A percentile compares a stretch with the other conserved stretches of the same genome.
phyloP scores from a whole-genome alignment of 2,329 filamentous ascomycete genomes.

The Cladosporium austrohemisphaericum region DNA sequence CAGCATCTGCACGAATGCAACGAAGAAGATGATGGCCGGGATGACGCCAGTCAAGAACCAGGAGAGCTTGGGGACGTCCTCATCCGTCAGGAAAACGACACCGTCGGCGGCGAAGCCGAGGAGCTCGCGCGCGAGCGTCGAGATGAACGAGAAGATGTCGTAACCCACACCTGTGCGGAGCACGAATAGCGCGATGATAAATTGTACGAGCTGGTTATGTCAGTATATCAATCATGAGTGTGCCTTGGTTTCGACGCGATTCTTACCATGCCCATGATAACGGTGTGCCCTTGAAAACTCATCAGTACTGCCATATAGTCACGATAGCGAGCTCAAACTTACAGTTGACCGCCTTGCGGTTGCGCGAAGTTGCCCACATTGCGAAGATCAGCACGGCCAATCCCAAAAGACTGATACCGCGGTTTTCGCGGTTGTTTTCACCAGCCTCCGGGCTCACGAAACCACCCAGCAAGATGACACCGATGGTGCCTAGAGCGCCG shows the following conservation, averaged over 20 bases:
- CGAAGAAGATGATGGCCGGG: slow-evolving; percentile 96
- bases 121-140: slow-evolving; percentile 66
- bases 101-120: slow-evolving; percentile 73
- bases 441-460: slow-evolving; percentile 71
- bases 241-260: neutral
- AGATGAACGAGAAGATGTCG: slow-evolving; percentile 90
- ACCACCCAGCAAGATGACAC: slow-evolving; percentile 71
- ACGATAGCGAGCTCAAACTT: neutral
- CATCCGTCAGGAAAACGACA: slow-evolving; percentile 65
- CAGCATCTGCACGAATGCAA: slow-evolving; percentile 81
- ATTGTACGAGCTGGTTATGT: slow-evolving; percentile 60
- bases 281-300: slow-evolving; percentile 36
- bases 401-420: slow-evolving; percentile 77
- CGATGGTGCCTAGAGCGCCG: slow-evolving; percentile 62
- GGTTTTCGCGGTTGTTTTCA: slow-evolving; percentile 78
- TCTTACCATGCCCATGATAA: slow-evolving; percentile 73
- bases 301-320: slow-evolving; percentile 24
- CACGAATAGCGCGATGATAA: slow-evolving; percentile 83
- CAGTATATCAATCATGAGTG: neutral
- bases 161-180: slow-evolving; percentile 73
- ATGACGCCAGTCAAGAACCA: slow-evolving; percentile 78
- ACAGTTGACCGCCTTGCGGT: slow-evolving; percentile 54
- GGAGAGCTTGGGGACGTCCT: slow-evolving; percentile 38
- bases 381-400: slow-evolving; percentile 64
- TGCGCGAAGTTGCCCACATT: slow-evolving; percentile 68